Conservation (phyloP, 176 grass and related monocot genomes). For the Lolium multiflorum region DNA sequence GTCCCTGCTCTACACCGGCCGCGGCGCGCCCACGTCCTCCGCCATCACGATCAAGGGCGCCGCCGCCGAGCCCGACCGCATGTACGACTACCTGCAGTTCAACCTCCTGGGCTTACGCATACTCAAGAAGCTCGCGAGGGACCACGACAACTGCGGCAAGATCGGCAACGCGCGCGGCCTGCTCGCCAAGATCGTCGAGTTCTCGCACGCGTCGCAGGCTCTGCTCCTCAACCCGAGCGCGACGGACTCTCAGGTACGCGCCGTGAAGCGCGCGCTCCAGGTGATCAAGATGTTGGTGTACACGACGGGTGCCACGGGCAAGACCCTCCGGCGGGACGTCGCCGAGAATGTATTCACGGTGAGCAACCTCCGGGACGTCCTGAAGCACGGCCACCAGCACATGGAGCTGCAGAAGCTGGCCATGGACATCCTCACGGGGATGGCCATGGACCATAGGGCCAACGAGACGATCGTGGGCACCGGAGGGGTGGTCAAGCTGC, state of each 20-base stretch:
- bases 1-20: constrained; percentile 57
- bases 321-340: constrained; percentile 51
- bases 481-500: constrained; percentile 57
- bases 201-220: constrained; percentile 44
- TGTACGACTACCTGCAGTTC: constrained; percentile 50
- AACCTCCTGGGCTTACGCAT: constrained; percentile 65
- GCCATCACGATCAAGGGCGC: background rate
- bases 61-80: background rate
- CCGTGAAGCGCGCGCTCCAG: constrained; percentile 55
- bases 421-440: constrained; percentile 61
- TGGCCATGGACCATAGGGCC: constrained; percentile 54
- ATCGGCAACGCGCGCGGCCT: constrained; percentile 60
- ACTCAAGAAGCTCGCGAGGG: constrained; percentile 56
- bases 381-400: constrained; percentile 51
- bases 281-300: constrained; percentile 63
- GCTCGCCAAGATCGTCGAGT: constrained; percentile 58
- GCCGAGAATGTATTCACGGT: constrained; percentile 64
- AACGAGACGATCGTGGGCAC: constrained; percentile 47
- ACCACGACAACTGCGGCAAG: constrained; percentile 70
- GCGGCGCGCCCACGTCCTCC: background rate
- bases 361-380: constrained; percentile 63
- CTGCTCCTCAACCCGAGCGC: constrained; percentile 34
- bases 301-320: constrained; percentile 50
- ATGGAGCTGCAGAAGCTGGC: constrained; percentile 61
- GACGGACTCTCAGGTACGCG: constrained; percentile 29